Evolutionary conservation across 768 basidiomycete species (phyloP), one percentile per base, ranked within the genome.

Genomic region (Lactifluus piperatus): DNA sequence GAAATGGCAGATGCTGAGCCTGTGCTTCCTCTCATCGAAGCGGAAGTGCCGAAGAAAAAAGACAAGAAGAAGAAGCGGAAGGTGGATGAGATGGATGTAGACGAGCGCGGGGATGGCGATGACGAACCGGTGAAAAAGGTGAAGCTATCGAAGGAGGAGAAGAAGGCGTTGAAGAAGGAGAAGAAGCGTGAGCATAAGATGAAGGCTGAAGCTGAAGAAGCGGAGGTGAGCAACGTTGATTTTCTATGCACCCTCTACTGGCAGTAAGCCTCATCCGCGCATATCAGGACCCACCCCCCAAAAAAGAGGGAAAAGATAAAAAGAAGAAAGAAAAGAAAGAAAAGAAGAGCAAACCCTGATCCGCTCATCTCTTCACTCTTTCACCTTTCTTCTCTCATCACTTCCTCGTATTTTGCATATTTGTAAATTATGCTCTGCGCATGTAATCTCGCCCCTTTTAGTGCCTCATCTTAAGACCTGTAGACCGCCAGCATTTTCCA

Each of bases 91-190:
- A 83, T 83, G 45, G 81, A 76, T 18, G 84, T 86, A 79, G 83
- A 84, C 46, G 79, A 81, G 2, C 34, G 34, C n/a, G 65, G 66
- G 13, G 65, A 52, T 62, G 78, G 79, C 11, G 77, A 79, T 36
- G 81, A 78, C 57, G 77, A 74, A 26, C 75, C 82, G 7, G 62
- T 74, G 52, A 90, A 89, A 74, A 90, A 90, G 74, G 76, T 77
- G 57, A 89, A 90, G 75, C 66, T 88, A 49, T 84, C 84, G 22
- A 91, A 90, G 72, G 88, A 90, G 73, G 88, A 91, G 74, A 89
- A 89, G 77, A 90, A 88, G 75, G 85, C 87, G 18, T 71, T 86
- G 70, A 91, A 88, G 72, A 89, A 86, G 72, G 84, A 83, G 45
- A 79, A 80, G 70, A 88, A 88, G 73, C 78, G 81, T 66, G 75